A percentile compares a stretch with the other conserved stretches of the same genome.
These are phyloP conservation scores for Zygoascus flipseniorum DNA, from an alignment of 805 yeast species.

Conservation along the genomic window DNA sequence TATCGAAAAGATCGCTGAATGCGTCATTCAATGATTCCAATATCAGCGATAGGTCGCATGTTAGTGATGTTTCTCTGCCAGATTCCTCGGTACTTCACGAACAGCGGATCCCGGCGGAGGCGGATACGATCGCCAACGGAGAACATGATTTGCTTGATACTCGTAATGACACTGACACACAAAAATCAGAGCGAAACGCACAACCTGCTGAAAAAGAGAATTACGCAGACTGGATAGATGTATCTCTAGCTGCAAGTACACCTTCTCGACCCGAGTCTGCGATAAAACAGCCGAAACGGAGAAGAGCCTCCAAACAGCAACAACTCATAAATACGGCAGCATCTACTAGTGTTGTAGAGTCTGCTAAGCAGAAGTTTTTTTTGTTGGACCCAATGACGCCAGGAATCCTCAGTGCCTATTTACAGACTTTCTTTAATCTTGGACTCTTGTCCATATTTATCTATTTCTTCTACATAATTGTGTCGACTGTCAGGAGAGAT, in stretches of 20 bases:
- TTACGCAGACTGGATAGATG: neutral
- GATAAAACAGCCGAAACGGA: neutral
- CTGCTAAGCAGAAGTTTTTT: neutral
- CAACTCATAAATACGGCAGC: neutral
- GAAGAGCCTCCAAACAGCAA: neutral
- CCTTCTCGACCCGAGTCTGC: neutral
- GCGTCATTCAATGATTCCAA: neutral
- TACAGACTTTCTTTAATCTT: slow-evolving; percentile 55
- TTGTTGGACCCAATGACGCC: slow-evolving; percentile 32
- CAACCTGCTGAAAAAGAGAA: neutral
- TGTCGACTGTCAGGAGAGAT: slow-evolving; percentile 54
- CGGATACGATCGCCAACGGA: neutral
- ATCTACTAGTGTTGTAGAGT: neutral
- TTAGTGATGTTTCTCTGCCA: neutral
- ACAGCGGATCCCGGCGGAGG: neutral
- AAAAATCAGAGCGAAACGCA: neutral
- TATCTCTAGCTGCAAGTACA: neutral
- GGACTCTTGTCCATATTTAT: slow-evolving; percentile 43
- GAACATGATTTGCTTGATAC: neutral
- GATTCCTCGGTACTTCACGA: neutral
- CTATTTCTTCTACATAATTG: slow-evolving; percentile 43
- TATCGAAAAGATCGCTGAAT: neutral
- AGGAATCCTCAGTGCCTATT: slow-evolving; percentile 48
- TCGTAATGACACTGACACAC: neutral
- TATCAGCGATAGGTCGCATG: neutral